Percentiles rank a stretch among this genome's conserved stretches.
phyloP scores from a whole-genome alignment of 1,284 basidiomycete genomes.

The Golubevia sp. region DNA sequence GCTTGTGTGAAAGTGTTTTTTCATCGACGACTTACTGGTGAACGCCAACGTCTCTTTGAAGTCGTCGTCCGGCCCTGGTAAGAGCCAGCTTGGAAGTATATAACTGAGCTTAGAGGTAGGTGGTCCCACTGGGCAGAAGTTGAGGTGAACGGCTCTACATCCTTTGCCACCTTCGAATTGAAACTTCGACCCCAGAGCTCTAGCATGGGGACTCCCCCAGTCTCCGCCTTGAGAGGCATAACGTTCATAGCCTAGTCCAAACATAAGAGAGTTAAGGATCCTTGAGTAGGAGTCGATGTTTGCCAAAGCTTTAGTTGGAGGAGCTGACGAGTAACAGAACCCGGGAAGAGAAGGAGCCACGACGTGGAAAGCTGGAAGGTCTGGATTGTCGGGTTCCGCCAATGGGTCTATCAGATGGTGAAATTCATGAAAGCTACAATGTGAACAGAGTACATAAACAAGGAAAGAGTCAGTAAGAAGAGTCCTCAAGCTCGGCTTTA shows the following conservation, averaged over 20 bases:
- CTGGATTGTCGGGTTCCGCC: conserved; percentile 6
- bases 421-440: conserved; percentile 7
- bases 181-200: too few relatives aligned
- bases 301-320: background rate
- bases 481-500: too few relatives aligned
- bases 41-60: too few relatives aligned
- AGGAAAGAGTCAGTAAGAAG: too few relatives aligned
- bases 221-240: too few relatives aligned
- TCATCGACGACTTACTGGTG: too few relatives aligned
- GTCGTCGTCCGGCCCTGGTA: too few relatives aligned
- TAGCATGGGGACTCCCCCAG: too few relatives aligned
- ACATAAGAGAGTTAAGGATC: conserved; percentile 1
- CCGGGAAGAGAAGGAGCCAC: conserved; percentile 1
- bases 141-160: conserved; percentile 37
- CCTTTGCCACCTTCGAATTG: background rate
- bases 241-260: background rate
- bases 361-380: background rate
- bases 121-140: conserved; percentile 41
- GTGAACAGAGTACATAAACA: too few relatives aligned
- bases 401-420: conserved; percentile 2
- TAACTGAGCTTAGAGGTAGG: too few relatives aligned
- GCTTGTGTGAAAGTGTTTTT: too few relatives aligned
- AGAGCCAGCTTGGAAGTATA: too few relatives aligned
- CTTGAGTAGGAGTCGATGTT: background rate
- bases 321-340: background rate